Base-by-base conservation (phyloP, 768 basidiomycete species). In the Tulasnella calospora region DNA sequence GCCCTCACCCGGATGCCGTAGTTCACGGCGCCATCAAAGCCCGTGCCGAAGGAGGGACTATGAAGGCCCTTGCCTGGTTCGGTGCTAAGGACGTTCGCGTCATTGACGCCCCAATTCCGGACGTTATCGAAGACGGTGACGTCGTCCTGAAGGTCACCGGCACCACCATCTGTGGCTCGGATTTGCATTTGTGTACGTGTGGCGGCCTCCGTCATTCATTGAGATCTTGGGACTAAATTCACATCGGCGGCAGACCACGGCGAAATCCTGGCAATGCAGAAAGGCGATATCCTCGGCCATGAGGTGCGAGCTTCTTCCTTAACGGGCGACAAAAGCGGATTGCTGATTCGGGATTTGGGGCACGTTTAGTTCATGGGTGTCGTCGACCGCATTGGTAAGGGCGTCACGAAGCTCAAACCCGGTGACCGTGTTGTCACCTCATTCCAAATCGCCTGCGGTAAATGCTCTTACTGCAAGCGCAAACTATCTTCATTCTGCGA, bases 401-500 rank as follows among this genome's bases (percentile, higher is more conserved):
- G 86, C 76, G 90, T 93, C n/a, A 88, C 83, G 51, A 89, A 90
- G 71, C 83, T 92, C 78, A 84, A 87, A 40, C 80, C 85, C 17
- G 93, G 92, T 27, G 89, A 94, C 81, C 88, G 92, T 33, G 92
- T 93, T 76, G 92, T 94, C n/a, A 88, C 89, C 0, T 90, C 90
- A 2, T 94, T 94, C 89, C 92, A 93, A 82, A 90, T 92, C 74
- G 91, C 91, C 0, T 93, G 92, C 81, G 92, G 92, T 80, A 86
- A 88, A 72, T 93, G 92, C 84, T 83, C 86, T 69, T 93, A 89
- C 84, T 94, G 93, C 88, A 84, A 92, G 83, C 83, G 93, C 83
- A 92, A 92, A 81, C 85, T 91, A 0, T 91, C 90, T 0, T 90
- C 90, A 1, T 89, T 92, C 83, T 94, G 93, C 82, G 90, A 93